A percentile compares a stretch with the other conserved stretches of the same genome.
Evolutionary conservation across 306 rosid genomes (phyloP).

Genomic region (Dryas drummondii): DNA sequence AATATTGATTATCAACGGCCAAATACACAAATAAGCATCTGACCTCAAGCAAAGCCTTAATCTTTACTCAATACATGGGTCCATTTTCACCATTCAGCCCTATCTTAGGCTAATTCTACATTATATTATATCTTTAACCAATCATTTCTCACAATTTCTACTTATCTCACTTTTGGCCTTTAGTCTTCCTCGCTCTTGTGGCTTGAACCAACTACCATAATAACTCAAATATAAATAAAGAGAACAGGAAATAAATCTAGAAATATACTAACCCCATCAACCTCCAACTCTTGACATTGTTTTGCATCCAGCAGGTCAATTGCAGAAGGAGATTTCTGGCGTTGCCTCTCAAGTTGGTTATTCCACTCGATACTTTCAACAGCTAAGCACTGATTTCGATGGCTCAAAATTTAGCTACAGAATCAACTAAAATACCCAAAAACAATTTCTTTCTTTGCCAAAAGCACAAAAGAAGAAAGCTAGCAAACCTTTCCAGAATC

Average conservation of each 20-base stretch:
- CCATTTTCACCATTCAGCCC: neutral
- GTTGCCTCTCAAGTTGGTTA: conserved; percentile 33
- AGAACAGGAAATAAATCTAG: neutral
- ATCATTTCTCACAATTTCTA: neutral
- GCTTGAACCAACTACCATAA: neutral
- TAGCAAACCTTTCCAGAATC: conserved; percentile 51
- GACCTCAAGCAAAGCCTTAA: neutral
- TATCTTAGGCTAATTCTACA: neutral
- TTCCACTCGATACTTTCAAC: conserved; percentile 48
- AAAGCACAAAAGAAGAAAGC: neutral
- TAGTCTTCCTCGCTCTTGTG: neutral
- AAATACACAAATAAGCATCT: neutral
- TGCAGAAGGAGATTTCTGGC: conserved; percentile 41
- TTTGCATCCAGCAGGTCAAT: conserved; percentile 32
- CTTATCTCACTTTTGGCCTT: neutral
- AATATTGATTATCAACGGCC: neutral
- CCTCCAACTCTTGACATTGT: conserved; percentile 32
- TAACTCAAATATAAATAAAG: neutral
- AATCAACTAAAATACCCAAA: neutral
- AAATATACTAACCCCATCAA: conserved; percentile 41
- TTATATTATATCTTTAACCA: neutral
- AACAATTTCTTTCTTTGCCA: neutral
- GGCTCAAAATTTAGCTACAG: conserved; percentile 15
- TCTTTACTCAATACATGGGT: neutral
- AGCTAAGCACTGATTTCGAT: conserved; percentile 41